A percentile compares a stretch with the other conserved stretches of the same genome.
Conservation (phyloP, 352 stramenopile genomes). For the Aphanomyces cochlioides region DNA sequence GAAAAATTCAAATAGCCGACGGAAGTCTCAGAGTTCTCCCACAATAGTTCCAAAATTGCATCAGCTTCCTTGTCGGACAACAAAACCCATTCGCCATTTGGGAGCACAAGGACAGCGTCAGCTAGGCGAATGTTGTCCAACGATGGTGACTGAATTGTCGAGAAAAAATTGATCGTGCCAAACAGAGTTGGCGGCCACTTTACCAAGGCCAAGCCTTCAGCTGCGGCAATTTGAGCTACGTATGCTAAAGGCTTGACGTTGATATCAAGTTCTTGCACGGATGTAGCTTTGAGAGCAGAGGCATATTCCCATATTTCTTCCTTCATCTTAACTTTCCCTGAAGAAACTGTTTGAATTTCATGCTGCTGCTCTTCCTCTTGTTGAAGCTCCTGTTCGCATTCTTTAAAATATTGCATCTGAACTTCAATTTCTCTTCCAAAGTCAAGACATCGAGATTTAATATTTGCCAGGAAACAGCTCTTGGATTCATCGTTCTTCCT, state of each 20-base stretch:
- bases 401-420: constrained; percentile 41
- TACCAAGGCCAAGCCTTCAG: constrained; percentile 29
- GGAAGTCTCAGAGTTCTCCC: background rate
- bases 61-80: constrained; percentile 45
- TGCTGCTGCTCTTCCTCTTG: constrained; percentile 43
- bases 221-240: background rate
- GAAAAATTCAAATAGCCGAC: background rate
- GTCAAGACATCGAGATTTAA: constrained; percentile 32
- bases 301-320: constrained; percentile 38
- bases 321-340: background rate
- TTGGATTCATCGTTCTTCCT: background rate
- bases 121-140: constrained; percentile 38
- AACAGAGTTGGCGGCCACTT: constrained; percentile 38
- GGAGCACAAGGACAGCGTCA: constrained; percentile 43
- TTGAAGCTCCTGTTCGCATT: constrained; percentile 57
- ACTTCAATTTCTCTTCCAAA: constrained; percentile 34
- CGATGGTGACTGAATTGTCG: constrained; percentile 26
- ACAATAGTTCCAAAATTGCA: constrained; percentile 39
- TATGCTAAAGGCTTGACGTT: background rate
- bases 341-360: constrained; percentile 16
- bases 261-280: background rate
- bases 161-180: constrained; percentile 48
- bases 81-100: constrained; percentile 40
- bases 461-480: background rate
- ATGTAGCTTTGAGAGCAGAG: constrained; percentile 22